These are phyloP conservation scores for Neonectria faginata DNA, from an alignment of 2,329 filamentous ascomycete species.

Conservation along the genomic window DNA sequence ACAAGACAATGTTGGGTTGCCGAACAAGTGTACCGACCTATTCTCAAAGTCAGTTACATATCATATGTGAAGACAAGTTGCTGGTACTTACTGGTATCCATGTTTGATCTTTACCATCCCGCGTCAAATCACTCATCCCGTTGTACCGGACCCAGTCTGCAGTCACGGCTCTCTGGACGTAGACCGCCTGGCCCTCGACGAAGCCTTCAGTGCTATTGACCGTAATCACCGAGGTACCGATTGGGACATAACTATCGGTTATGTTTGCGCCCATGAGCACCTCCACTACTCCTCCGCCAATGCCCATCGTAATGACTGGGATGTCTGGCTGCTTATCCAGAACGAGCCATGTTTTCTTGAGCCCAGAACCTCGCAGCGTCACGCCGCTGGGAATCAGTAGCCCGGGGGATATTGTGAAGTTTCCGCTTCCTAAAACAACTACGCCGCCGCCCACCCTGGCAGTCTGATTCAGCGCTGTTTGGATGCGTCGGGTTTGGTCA, in stretches of 20 bases:
- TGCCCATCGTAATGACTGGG: slow-evolving; percentile 34
- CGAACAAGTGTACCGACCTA: slow-evolving; percentile 27
- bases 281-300: neutral
- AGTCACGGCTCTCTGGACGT: slow-evolving; percentile 27
- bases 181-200: slow-evolving; percentile 28
- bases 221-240: slow-evolving; percentile 25
- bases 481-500: slow-evolving; percentile 29
- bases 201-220: slow-evolving; percentile 16
- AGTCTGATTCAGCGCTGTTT: slow-evolving; percentile 33
- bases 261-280: slow-evolving; percentile 23
- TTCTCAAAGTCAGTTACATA: neutral
- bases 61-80: accelerated
- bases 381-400: slow-evolving; percentile 21
- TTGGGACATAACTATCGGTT: slow-evolving; percentile 34
- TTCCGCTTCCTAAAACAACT: slow-evolving; percentile 28
- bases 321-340: slow-evolving; percentile 1
- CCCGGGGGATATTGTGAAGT: slow-evolving; percentile 28
- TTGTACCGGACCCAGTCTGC: slow-evolving; percentile 32
- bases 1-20: slow-evolving; percentile 28
- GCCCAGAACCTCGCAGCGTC: slow-evolving; percentile 17
- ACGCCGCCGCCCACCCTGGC: slow-evolving; percentile 26
- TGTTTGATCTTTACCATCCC: slow-evolving; percentile 29
- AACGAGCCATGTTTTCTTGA: slow-evolving; percentile 15
- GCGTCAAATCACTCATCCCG: slow-evolving; percentile 32
- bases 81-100: slow-evolving; percentile 34